These are phyloP conservation scores for Barbatosphaeria neglecta DNA, from an alignment of 495 filamentous ascomycete genomes.

Conservation along the genomic window DNA sequence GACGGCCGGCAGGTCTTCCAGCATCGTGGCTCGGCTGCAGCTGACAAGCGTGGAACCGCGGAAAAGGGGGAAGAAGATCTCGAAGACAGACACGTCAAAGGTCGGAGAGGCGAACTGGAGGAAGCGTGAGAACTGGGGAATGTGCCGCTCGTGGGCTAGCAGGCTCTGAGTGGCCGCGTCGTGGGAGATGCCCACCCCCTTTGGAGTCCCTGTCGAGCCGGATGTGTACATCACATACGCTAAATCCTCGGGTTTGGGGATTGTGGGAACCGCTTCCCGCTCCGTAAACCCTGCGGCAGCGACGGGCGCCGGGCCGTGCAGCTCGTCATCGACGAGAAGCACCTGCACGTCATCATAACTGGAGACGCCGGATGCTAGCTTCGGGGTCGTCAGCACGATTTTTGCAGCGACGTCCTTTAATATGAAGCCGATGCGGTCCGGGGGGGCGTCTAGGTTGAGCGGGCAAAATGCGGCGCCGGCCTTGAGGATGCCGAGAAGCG, in stretches of 20 bases:
- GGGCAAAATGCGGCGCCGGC: slow-evolving; percentile 74
- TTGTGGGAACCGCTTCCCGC: slow-evolving; percentile 28
- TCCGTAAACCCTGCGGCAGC: slow-evolving; percentile 82
- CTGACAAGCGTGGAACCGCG: slow-evolving; percentile 59
- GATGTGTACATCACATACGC: slow-evolving; percentile 91
- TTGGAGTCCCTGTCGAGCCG: slow-evolving; percentile 79
- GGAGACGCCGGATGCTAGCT: slow-evolving; percentile 21
- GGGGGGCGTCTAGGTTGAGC: slow-evolving; percentile 57
- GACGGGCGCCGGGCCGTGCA: slow-evolving; percentile 18
- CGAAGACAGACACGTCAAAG: slow-evolving; percentile 82
- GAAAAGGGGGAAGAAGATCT: slow-evolving; percentile 73
- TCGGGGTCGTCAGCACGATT: slow-evolving; percentile 38
- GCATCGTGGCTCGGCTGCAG: slow-evolving; percentile 49
- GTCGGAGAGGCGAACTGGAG: slow-evolving; percentile 80
- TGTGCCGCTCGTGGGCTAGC: slow-evolving; percentile 61
- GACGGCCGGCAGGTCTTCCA: slow-evolving; percentile 55
- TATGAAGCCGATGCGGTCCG: slow-evolving; percentile 63
- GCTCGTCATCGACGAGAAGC: slow-evolving; percentile 16
- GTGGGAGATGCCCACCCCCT: slow-evolving; percentile 74
- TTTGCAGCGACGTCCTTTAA: slow-evolving; percentile 51
- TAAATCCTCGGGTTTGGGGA: slow-evolving; percentile 29
- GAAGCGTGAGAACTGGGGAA: slow-evolving; percentile 62
- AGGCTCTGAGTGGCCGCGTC: slow-evolving; percentile 62
- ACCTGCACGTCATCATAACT: slow-evolving; percentile 6
- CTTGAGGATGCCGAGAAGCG: slow-evolving; percentile 61